phyloP scores from a whole-genome alignment of 108 stramenopile species.

The Parmales sp. region DNA sequence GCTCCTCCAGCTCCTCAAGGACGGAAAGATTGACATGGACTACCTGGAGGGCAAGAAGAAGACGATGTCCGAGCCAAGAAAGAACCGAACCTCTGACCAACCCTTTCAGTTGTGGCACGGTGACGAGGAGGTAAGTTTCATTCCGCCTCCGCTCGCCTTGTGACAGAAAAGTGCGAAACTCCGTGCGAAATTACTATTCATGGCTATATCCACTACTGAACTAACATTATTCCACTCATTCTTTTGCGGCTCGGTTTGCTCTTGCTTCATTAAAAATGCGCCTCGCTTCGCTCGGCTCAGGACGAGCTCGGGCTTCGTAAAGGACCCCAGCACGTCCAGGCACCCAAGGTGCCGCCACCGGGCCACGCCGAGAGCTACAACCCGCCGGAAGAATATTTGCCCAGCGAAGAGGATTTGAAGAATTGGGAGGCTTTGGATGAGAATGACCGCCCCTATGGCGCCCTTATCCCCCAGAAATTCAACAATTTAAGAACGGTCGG shows the following conservation, averaged over 20 bases:
- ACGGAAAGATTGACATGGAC: conserved; percentile 78
- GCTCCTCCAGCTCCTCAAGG: conserved; percentile 72
- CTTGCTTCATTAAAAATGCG: no score
- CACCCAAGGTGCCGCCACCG: conserved; percentile 92
- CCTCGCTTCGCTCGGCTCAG: no score
- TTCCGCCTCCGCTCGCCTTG: no score
- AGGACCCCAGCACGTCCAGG: conserved; percentile 88
- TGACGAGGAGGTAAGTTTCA: no score
- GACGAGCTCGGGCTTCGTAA: conserved; percentile 69
- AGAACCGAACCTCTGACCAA: conserved; percentile 37
- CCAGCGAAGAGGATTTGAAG: conserved; percentile 81
- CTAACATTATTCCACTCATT: no score
- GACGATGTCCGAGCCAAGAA: conserved; percentile 54
- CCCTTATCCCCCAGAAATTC: conserved; percentile 77
- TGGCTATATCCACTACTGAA: no score
- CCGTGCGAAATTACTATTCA: no score
- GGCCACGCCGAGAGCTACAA: conserved; percentile 92
- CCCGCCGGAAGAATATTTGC: conserved; percentile 93
- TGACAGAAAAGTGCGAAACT: no score
- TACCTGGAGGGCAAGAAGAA: conserved; percentile 29
- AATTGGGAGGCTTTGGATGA: conserved; percentile 82
- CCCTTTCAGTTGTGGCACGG: conserved; percentile 86
- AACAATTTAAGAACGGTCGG: conserved; percentile 79
- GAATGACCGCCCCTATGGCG: conserved; percentile 77
- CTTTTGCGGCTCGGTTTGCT: no score